Conservation (phyloP, 176 grass and related monocot species). For the Carex kokanica region DNA sequence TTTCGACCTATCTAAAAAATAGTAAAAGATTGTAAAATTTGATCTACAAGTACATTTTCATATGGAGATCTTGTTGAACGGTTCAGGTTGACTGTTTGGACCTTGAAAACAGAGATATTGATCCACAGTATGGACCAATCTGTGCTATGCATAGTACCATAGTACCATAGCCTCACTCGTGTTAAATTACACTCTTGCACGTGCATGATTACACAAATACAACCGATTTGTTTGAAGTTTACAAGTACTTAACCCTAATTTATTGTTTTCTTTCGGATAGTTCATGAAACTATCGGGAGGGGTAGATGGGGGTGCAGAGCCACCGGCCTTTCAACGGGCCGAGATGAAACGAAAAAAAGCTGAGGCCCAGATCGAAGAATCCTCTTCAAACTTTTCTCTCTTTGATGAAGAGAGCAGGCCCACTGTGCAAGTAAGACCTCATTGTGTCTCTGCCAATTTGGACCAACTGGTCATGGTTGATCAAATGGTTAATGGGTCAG, state of each 20-base stretch:
- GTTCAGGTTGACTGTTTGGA: too few relatives aligned
- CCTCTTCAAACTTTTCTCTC: constrained; percentile 28
- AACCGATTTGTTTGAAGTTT: not conserved
- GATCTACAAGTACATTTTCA: too few relatives aligned
- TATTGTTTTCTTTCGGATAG: constrained; percentile 25
- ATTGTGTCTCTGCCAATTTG: not conserved
- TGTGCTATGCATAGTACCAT: too few relatives aligned
- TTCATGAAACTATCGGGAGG: constrained; percentile 80
- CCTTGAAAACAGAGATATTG: too few relatives aligned
- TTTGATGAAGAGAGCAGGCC: constrained; percentile 29
- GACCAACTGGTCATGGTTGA: not conserved
- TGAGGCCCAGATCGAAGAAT: constrained; percentile 29
- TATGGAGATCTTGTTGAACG: too few relatives aligned
- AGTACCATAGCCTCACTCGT: too few relatives aligned
- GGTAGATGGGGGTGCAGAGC: constrained; percentile 69
- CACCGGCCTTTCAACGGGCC: constrained; percentile 83
- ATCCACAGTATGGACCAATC: too few relatives aligned
- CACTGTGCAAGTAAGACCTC: constrained; percentile 7
- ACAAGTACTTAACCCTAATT: not conserved
- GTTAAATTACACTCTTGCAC: not conserved
- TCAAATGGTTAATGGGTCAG: not conserved
- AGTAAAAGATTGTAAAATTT: too few relatives aligned
- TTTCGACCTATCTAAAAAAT: too few relatives aligned
- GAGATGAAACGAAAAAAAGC: constrained; percentile 53
- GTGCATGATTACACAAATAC: not conserved